Evolutionary conservation across 192 early-diverging fungal species (phyloP).

Genomic region (Helicostylum pulchrum): DNA sequence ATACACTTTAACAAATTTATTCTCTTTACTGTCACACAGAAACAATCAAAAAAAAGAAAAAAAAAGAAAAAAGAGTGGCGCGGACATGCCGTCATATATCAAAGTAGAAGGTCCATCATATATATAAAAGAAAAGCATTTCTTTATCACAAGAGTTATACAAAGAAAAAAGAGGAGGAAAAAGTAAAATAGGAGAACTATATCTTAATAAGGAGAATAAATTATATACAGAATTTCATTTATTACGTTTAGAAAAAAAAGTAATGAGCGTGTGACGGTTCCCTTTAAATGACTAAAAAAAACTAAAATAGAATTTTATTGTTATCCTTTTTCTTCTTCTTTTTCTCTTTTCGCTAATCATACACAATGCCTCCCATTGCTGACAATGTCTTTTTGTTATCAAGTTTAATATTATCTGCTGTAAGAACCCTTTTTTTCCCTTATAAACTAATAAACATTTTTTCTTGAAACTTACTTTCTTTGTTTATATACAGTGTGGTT

Average conservation of each 20-base stretch:
- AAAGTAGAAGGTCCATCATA: too few relatives aligned
- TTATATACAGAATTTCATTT: too few relatives aligned
- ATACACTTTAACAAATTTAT: too few relatives aligned
- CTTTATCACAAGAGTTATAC: neutral
- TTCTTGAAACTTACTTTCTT: neutral
- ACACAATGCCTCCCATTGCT: conserved; percentile 5
- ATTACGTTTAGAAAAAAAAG: too few relatives aligned
- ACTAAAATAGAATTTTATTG: conserved; percentile 12
- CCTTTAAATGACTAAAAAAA: neutral
- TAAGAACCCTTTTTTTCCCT: neutral
- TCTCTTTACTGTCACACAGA: too few relatives aligned
- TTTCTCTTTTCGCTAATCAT: neutral
- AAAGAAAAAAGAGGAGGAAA: neutral
- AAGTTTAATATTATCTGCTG: conserved; percentile 9
- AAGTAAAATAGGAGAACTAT: conserved; percentile 5
- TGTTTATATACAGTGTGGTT: conserved; percentile 20
- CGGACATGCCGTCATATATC: too few relatives aligned
- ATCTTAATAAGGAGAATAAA: conserved; percentile 6
- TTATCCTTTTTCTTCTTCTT: neutral
- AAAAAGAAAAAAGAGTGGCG: too few relatives aligned
- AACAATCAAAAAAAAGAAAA: too few relatives aligned
- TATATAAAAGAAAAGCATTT: too few relatives aligned
- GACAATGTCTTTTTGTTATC: conserved; percentile 7
- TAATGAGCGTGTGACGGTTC: conserved; percentile 10
- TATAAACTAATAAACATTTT: neutral